Base-by-base conservation (phyloP, 176 grass and related monocot species). In the barley (Hordeum vulgare) region DNA sequence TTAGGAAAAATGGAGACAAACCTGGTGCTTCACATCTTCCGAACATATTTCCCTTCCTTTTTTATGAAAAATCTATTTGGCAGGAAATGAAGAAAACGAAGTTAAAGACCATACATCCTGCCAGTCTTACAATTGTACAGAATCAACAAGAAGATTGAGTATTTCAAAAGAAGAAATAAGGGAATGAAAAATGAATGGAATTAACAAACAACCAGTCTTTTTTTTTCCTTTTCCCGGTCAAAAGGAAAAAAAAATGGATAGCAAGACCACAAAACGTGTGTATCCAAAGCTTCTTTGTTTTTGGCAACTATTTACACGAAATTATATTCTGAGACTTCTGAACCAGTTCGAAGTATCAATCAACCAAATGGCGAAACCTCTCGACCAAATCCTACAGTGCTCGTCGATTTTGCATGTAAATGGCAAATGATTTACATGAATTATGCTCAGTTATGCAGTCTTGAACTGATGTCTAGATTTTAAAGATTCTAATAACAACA, bases 1-100 rank as follows among this genome's bases (percentile, higher is more conserved):
- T 12, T 67, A 54, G 28, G 47, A 12, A 70, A 68, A 71, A 81
- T 20, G 4, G 45, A 84, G 35, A 41, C 81, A n/a, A 80, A 88
- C 76, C 67, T 66, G 14, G 4, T 60, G 5, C 64, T 14, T 8
- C 35, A 84, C 81, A 37, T 80, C 34, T 66, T 29, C 34, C 4
- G 42, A 29, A 51, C 28, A 2, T 41, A 60, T 71, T 14, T 0
- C 17, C 25, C 51, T 74, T 59, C 59, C 21, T 57, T 58, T 66
- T 70, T 21, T n/a, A 61, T 33, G 6, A n/a, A 45, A 42, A 84
- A 74, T 2, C 86, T 80, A 45, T 66, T 74, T 44, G 44, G 73
- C 7, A 73, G 17, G 51, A 54, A 54, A 54, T 54, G 51, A 54
- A 47, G 59, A 73, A 83, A 78, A 83, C 7, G 51, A 25, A 13